phyloP scores from a whole-genome alignment of 2,329 filamentous ascomycete genomes.

The Neopestalotiopsis sp. region DNA sequence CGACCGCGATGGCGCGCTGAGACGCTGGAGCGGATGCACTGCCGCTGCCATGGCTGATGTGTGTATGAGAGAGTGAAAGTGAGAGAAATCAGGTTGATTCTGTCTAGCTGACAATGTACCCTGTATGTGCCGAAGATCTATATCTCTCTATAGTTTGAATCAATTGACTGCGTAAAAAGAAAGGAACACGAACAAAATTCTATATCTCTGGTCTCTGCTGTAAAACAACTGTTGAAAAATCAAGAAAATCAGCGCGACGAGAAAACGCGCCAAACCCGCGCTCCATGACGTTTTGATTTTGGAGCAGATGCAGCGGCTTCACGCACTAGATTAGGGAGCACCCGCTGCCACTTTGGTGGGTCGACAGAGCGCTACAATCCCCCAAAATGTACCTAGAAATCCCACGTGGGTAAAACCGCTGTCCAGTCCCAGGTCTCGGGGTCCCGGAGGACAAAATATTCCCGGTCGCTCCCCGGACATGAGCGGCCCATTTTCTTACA shows the following conservation, averaged over 20 bases:
- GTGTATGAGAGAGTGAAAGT: no score
- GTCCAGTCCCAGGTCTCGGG: not conserved
- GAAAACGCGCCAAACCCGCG: not conserved
- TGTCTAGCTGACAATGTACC: no score
- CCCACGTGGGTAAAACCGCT: not conserved
- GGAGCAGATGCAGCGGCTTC: not conserved
- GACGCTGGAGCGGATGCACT: slow-evolving; percentile 67
- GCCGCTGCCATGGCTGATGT: slow-evolving; percentile 26
- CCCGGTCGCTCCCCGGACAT: not conserved
- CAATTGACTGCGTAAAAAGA: not conserved
- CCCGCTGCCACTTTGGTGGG: not conserved
- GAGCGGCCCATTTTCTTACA: not conserved
- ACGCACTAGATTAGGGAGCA: not conserved
- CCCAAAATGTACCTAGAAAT: not conserved
- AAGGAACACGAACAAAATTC: not conserved
- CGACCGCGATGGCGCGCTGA: slow-evolving; percentile 68
- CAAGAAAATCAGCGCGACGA: not conserved
- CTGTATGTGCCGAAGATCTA: no score
- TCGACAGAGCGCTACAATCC: not conserved
- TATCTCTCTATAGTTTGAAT: not conserved
- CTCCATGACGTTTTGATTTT: not conserved
- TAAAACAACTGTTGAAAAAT: not conserved
- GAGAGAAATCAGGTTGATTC: no score
- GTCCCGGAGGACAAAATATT: not conserved
- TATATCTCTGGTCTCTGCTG: not conserved